Evolutionary conservation across 2,329 filamentous ascomycete genomes (phyloP), one percentile per base, ranked within the genome.

Genomic region (Aureobasidium vineae): DNA sequence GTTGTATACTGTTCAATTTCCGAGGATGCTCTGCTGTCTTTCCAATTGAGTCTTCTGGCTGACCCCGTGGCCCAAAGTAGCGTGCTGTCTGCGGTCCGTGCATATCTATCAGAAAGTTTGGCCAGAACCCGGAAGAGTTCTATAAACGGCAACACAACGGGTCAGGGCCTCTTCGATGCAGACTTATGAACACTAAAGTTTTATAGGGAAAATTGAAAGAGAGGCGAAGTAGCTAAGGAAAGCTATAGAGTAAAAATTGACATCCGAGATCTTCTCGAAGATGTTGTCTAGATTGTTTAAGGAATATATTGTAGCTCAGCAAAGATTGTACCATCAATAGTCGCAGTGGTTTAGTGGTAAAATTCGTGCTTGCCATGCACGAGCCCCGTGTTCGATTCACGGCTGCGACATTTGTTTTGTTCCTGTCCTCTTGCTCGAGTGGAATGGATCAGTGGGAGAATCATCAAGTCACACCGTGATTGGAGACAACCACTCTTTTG

Each of bases 271-370:
- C 10, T 36, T 31, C 28, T 31, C 28, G 28, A 6, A n/a, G n/a
- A n/a, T n/a, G n/a, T n/a, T n/a, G n/a, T n/a, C n/a, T n/a, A n/a
- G n/a, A n/a, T n/a, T n/a, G n/a, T n/a, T n/a, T n/a, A n/a, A n/a
- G n/a, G n/a, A n/a, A n/a, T n/a, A n/a, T n/a, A n/a, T n/a, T n/a
- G n/a, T n/a, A n/a, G n/a, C n/a, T n/a, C n/a, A n/a, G n/a, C n/a
- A n/a, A n/a, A n/a, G n/a, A n/a, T n/a, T n/a, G n/a, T n/a, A n/a
- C n/a, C 50, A 54, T 26, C 54, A 31, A 19, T 8, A 45, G 61
- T 64, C 61, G 61, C 49, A 64, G 61, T 64, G 61, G 61, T 64
- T 64, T 64, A 64, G 61, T 64, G 61, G 61, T 64, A 64, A 64
- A 64, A 64, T 64, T 64, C 61, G 61, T 64, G 47, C 47, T 64